These are phyloP conservation scores for Rugosomyces carneus DNA, from an alignment of 1,284 basidiomycete genomes.

Conservation along the genomic window DNA sequence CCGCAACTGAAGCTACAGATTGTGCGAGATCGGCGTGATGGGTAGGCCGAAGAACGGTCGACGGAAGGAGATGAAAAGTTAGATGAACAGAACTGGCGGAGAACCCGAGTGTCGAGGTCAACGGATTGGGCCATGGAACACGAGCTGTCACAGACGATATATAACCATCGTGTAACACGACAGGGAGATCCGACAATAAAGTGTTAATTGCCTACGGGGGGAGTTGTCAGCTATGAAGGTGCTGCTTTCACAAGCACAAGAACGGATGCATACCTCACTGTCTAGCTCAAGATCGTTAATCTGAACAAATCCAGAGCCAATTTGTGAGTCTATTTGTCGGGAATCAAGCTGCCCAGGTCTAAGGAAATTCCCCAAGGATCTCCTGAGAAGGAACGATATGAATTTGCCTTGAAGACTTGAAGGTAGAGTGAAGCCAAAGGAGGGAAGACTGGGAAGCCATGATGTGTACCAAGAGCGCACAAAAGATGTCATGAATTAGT, in stretches of 20 bases:
- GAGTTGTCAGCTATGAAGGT: not conserved
- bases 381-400: slow-evolving; percentile 83
- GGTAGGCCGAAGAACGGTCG: slow-evolving; percentile 12
- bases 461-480: slow-evolving; percentile 38
- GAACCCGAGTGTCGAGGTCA: slow-evolving; percentile 65
- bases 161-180: slow-evolving; percentile 66
- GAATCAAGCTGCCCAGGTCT: slow-evolving; percentile 85
- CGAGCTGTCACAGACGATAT: slow-evolving; percentile 70
- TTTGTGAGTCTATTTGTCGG: slow-evolving; percentile 86
- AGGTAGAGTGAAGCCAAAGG: slow-evolving; percentile 68
- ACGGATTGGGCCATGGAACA: slow-evolving; percentile 72
- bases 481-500: slow-evolving; percentile 1
- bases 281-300: slow-evolving; percentile 81
- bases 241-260: not conserved
- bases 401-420: slow-evolving; percentile 84
- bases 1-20: slow-evolving; percentile 76
- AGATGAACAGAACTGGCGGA: slow-evolving; percentile 60
- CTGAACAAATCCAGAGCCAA: slow-evolving; percentile 84
- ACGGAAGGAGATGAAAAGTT: slow-evolving; percentile 44
- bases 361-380: slow-evolving; percentile 79
- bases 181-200: slow-evolving; percentile 61
- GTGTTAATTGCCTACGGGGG: slow-evolving; percentile 70
- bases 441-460: slow-evolving; percentile 59
- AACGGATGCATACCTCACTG: slow-evolving; percentile 47
- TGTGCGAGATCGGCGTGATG: slow-evolving; percentile 51